Evolutionary conservation across 495 filamentous ascomycete species (phyloP).

Genomic region (Geopyxis carbonaria): DNA sequence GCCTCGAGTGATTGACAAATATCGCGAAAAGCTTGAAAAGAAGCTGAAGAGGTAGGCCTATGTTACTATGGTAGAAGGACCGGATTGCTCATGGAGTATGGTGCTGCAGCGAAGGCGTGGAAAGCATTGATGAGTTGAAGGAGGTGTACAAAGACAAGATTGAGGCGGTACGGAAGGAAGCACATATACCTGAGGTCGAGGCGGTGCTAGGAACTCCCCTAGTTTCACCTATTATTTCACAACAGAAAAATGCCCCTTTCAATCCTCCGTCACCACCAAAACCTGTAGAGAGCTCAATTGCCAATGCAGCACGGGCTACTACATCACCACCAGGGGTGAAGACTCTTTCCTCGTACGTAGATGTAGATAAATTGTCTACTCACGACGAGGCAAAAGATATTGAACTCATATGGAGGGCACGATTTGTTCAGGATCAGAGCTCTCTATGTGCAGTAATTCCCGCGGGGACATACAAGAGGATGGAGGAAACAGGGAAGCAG

Average conservation of each 20-base stretch:
- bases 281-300: constrained; percentile 22
- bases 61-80: too few species aligned
- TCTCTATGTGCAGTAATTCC: constrained; percentile 74
- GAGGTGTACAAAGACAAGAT: constrained; percentile 74
- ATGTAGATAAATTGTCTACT: constrained; percentile 52
- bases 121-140: constrained; percentile 57
- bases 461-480: constrained; percentile 45
- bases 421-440: constrained; percentile 48
- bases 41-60: constrained; percentile 56
- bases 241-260: constrained; percentile 14
- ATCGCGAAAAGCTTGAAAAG: constrained; percentile 63
- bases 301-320: constrained; percentile 26
- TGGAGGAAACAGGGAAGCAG: constrained; percentile 47
- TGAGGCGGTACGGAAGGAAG: constrained; percentile 29
- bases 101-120: constrained; percentile 51
- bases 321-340: constrained; percentile 44
- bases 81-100: too few species aligned
- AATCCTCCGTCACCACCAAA: constrained; percentile 24
- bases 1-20: constrained; percentile 59
- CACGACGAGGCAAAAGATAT: constrained; percentile 64
- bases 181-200: constrained; percentile 20
- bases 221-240: constrained; percentile 3
- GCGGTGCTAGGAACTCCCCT: constrained; percentile 12
- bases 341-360: constrained; percentile 64
- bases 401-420: constrained; percentile 77